Conservation (phyloP, 2,329 filamentous ascomycete species). For the Fusarium buxicola region DNA sequence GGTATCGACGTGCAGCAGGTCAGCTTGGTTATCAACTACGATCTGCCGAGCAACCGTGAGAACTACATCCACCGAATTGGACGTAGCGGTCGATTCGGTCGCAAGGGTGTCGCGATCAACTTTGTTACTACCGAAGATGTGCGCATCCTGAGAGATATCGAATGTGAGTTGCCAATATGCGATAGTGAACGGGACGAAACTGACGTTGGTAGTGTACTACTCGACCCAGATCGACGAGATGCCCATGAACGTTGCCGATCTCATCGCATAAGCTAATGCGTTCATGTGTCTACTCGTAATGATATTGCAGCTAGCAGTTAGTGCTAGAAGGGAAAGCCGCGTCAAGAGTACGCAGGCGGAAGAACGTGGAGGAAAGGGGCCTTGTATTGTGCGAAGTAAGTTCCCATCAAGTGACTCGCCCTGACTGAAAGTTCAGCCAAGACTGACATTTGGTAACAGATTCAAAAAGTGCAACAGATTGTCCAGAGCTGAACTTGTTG, state of each 20-base stretch:
- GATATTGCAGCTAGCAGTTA: not conserved
- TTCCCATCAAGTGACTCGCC: not conserved
- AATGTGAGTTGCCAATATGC: constrained; percentile 70
- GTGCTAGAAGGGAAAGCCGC: constrained; percentile 15
- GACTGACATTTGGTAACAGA: constrained; percentile 14
- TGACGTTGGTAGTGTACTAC: constrained; percentile 78
- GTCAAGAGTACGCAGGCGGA: constrained; percentile 33
- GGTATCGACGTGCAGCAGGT: constrained; percentile 99
- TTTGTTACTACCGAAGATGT: constrained; percentile 99
- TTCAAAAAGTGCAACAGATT: constrained; percentile 20
- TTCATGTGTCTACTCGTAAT: not conserved
- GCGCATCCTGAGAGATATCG: constrained; percentile 95
- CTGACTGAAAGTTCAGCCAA: not conserved
- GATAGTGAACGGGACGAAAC: constrained; percentile 27
- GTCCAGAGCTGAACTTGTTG: constrained; percentile 4
- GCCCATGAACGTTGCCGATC: constrained; percentile 90
- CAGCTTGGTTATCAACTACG: constrained; percentile 98
- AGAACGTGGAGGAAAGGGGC: constrained; percentile 49
- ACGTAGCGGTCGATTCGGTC: constrained; percentile 92
- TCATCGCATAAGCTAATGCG: constrained; percentile 58
- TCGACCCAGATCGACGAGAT: constrained; percentile 98
- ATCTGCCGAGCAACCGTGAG: constrained; percentile 96
- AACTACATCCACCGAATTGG: constrained; percentile 99
- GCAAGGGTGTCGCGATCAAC: constrained; percentile 99
- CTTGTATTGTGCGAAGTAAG: constrained; percentile 41